Conservation (phyloP, 169 alveolate genomes). For the Babesia bigemina region DNA sequence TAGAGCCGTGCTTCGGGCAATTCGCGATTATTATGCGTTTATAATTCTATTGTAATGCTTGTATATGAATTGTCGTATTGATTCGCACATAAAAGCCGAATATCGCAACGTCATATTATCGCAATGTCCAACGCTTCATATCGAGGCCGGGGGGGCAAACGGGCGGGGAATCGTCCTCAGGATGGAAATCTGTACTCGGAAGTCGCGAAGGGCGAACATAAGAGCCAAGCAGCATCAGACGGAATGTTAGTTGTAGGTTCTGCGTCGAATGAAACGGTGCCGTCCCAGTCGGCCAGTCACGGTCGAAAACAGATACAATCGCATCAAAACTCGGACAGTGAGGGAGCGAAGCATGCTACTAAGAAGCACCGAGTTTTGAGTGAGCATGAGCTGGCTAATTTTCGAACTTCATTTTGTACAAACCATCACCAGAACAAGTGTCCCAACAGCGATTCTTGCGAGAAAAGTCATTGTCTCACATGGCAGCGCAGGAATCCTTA, state of each 20-base stretch:
- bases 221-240: neutral
- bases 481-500: constrained; percentile 88
- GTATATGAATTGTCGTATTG: neutral
- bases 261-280: constrained; percentile 2
- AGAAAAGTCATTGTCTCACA: constrained; percentile 85
- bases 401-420: constrained; percentile 83
- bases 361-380: constrained; percentile 56
- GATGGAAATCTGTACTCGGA: constrained; percentile 36
- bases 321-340: constrained; percentile 3
- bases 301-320: neutral
- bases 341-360: neutral
- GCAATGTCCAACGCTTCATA: constrained; percentile 42
- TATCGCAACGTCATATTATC: constrained; percentile 38
- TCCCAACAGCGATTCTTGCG: constrained; percentile 82
- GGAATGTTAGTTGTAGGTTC: neutral
- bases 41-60: neutral
- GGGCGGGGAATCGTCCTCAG: constrained; percentile 25
- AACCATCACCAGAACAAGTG: constrained; percentile 80
- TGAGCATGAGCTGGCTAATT: constrained; percentile 77
- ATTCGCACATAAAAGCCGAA: neutral
- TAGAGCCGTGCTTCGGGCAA: neutral
- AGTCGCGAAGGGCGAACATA: constrained; percentile 37
- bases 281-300: neutral
- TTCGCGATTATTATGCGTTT: neutral
- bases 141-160: constrained; percentile 37